phyloP scores from a whole-genome alignment of 768 basidiomycete species.

The Coprinellus aureogranulatus region DNA sequence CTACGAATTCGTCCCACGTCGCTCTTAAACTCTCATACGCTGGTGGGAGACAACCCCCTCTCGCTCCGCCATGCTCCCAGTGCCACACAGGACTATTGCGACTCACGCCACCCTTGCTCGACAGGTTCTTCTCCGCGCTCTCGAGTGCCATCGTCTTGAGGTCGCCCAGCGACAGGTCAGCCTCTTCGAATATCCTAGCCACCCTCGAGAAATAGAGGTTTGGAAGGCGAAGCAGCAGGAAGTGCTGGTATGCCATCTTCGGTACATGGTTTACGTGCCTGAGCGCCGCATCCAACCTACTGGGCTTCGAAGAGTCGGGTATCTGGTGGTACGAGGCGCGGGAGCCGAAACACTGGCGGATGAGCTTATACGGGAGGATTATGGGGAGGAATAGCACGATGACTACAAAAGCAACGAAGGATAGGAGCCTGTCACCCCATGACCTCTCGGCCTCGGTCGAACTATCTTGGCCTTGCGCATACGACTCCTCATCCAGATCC shows the following conservation, averaged over 20 bases:
- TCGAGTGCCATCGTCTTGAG: conserved; percentile 42
- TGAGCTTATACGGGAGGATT: not conserved
- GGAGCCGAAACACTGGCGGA: not conserved
- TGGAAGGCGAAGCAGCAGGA: conserved; percentile 56
- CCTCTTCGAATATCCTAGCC: conserved; percentile 63
- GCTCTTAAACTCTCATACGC: conserved; percentile 20
- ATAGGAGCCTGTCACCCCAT: not conserved
- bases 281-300: not conserved
- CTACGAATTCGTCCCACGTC: conserved; percentile 30
- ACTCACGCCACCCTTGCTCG: not conserved
- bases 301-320: too few species aligned
- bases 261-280: conserved; percentile 13
- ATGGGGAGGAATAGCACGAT: not conserved
- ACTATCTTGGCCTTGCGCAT: not conserved
- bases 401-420: not conserved
- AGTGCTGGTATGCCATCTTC: conserved; percentile 29
- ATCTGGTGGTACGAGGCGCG: not conserved
- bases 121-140: not conserved
- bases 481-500: not conserved
- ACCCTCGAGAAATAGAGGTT: conserved; percentile 69
- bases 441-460: not conserved
- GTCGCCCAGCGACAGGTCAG: conserved; percentile 60
- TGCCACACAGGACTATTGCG: not conserved
- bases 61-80: too few species aligned
- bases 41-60: conserved; percentile 10